These are phyloP conservation scores for Cucurbita maxima DNA, from an alignment of 306 rosid genomes.

Conservation along the genomic window DNA sequence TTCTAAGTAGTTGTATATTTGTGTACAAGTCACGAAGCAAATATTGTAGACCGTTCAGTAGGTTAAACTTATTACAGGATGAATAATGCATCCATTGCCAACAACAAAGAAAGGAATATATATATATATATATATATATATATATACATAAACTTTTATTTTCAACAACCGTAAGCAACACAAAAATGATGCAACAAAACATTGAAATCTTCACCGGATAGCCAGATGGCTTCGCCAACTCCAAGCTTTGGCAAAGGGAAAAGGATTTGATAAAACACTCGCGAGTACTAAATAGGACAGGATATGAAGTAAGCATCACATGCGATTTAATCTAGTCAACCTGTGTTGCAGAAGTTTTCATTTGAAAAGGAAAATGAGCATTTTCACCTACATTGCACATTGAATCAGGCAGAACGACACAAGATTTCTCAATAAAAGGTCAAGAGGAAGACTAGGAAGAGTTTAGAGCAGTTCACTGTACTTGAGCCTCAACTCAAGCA, in stretches of 20 bases:
- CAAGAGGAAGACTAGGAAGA: neutral
- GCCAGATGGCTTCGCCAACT: neutral
- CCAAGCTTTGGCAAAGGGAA: neutral
- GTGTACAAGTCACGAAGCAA: neutral
- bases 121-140: neutral
- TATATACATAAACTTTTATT: no score
- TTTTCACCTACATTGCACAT: neutral
- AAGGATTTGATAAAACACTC: neutral
- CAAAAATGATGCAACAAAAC: neutral
- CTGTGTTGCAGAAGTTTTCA: neutral
- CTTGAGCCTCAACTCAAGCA: slow-evolving; percentile 53
- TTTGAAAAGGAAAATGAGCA: neutral
- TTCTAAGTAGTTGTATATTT: neutral
- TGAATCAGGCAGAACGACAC: neutral
- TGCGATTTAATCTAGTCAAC: neutral
- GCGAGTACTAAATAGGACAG: neutral
- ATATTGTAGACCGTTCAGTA: neutral
- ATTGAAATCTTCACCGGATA: neutral
- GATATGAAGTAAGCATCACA: neutral
- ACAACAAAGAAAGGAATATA: neutral
- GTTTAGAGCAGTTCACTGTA: slow-evolving; percentile 2
- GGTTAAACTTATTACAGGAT: neutral
- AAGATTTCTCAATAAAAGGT: neutral
- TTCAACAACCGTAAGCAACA: neutral
- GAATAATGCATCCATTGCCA: neutral